These are phyloP conservation scores for Malbranchea zuffiana DNA, from an alignment of 2,329 filamentous ascomycete species.

Conservation along the genomic window DNA sequence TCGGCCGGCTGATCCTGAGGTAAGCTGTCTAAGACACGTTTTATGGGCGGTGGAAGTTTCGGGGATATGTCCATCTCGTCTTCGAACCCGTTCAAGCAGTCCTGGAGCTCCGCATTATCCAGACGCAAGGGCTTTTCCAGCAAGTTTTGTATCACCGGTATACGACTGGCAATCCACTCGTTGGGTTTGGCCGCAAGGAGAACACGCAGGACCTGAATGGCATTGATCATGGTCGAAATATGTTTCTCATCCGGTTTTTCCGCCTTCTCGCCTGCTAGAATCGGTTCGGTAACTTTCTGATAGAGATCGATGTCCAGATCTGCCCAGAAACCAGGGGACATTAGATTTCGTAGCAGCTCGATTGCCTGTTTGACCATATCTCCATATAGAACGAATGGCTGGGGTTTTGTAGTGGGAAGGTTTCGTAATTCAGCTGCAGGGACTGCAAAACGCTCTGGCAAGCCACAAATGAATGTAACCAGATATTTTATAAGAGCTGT, in stretches of 20 bases:
- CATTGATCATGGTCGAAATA: conserved; percentile 81
- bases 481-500: conserved; percentile 87
- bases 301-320: conserved; percentile 88
- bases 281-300: conserved; percentile 75
- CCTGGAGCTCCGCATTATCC: conserved; percentile 85
- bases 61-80: conserved; percentile 58
- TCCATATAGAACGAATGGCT: conserved; percentile 46
- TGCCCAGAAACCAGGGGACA: conserved; percentile 81
- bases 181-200: conserved; percentile 78
- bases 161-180: conserved; percentile 77
- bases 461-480: conserved; percentile 83
- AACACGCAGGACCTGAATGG: conserved; percentile 81
- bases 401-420: conserved; percentile 32
- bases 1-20: conserved; percentile 69
- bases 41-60: conserved; percentile 62
- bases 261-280: conserved; percentile 72
- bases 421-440: conserved; percentile 59
- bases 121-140: conserved; percentile 80
- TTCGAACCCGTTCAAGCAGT: conserved; percentile 70
- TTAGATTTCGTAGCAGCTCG: conserved; percentile 66
- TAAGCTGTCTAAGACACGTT: conserved; percentile 76
- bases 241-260: conserved; percentile 76
- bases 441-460: conserved; percentile 74
- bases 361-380: conserved; percentile 83
- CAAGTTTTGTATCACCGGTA: conserved; percentile 70